These are phyloP conservation scores for Chlamydomonas sp. DNA, from an alignment of 139 green algal species.

Conservation along the genomic window DNA sequence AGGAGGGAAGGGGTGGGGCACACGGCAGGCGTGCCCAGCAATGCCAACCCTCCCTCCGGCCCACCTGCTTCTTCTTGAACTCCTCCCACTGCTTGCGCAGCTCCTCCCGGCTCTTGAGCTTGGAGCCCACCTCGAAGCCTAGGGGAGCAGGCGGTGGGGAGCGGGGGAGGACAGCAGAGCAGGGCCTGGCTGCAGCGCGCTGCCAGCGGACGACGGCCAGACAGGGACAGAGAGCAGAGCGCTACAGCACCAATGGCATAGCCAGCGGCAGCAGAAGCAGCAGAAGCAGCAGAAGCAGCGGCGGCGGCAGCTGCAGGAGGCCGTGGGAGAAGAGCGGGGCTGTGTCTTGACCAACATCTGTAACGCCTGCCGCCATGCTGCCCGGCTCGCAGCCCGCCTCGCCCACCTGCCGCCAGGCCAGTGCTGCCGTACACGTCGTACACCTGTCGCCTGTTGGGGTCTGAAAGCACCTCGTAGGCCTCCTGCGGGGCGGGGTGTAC, in stretches of 20 bases:
- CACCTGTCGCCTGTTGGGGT: constrained; percentile 48
- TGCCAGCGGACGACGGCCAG: too few species aligned
- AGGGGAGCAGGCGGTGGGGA: not conserved
- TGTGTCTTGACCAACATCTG: too few species aligned
- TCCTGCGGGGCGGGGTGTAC: constrained; percentile 9
- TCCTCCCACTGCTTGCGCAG: constrained; percentile 58
- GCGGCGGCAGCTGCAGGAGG: too few species aligned
- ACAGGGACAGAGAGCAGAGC: too few species aligned
- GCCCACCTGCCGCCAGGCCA: constrained; percentile 39
- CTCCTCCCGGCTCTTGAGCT: constrained; percentile 50
- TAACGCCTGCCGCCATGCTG: not conserved
- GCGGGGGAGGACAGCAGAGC: too few species aligned
- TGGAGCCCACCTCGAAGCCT: constrained; percentile 54
- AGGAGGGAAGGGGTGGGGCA: not conserved
- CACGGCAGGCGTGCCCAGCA: not conserved
- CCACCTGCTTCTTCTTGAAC: constrained; percentile 50
- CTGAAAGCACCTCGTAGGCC: constrained; percentile 60
- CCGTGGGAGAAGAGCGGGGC: too few species aligned
- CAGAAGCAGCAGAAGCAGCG: too few species aligned
- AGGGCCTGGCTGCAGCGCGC: too few species aligned
- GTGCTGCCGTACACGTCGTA: constrained; percentile 67
- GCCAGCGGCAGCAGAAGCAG: too few species aligned
- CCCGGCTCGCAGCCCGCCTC: not conserved
- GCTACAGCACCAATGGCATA: too few species aligned
- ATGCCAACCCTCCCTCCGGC: not conserved